phyloP scores from a whole-genome alignment of 257 asterid species.

The Cinchona pubescens region DNA sequence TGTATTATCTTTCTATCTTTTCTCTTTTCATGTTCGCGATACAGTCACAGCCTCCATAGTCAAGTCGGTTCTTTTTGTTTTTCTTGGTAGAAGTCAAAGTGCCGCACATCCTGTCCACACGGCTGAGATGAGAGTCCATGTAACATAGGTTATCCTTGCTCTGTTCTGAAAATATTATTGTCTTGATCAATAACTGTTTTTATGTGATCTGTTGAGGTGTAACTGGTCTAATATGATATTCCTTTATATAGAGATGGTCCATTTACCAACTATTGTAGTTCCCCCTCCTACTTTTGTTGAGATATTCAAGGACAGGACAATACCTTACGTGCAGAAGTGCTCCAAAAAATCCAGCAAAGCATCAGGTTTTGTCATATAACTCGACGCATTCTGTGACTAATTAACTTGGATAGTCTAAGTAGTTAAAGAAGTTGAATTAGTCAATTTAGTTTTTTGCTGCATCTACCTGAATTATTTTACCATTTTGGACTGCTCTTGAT shows the following conservation, averaged over 20 bases:
- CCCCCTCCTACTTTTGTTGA: neutral
- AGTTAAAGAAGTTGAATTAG: neutral
- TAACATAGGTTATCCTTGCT: neutral
- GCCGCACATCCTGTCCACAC: too few species aligned
- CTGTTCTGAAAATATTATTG: neutral
- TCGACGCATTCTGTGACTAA: neutral
- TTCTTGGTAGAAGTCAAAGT: too few species aligned
- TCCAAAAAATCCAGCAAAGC: neutral
- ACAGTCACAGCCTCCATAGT: too few species aligned
- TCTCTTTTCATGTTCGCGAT: too few species aligned
- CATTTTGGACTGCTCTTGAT: neutral
- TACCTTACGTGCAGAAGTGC: neutral
- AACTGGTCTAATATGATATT: neutral
- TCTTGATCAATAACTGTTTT: neutral
- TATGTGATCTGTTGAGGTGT: neutral
- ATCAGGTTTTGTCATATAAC: neutral
- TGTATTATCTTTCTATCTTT: too few species aligned
- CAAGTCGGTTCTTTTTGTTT: too few species aligned
- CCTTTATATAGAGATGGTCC: neutral
- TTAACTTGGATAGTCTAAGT: neutral
- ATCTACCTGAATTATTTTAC: neutral
- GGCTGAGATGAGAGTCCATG: too few species aligned
- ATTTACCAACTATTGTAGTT: neutral
- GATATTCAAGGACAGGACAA: neutral
- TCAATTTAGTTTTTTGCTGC: neutral